These are phyloP conservation scores for Rosa chinensis DNA, from an alignment of 306 rosid genomes.

Conservation along the genomic window DNA sequence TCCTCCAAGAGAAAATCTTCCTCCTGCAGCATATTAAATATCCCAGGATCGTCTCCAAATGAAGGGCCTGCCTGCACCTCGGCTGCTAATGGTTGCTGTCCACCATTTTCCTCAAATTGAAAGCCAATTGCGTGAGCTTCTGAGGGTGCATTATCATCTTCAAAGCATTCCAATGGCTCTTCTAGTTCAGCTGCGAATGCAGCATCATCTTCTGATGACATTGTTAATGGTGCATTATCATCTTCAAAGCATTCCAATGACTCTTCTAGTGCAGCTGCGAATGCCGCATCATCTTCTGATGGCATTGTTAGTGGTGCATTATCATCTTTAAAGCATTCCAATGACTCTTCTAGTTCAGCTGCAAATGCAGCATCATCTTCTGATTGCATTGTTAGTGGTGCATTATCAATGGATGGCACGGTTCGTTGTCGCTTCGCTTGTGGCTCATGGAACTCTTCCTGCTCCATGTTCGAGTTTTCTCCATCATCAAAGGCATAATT, in stretches of 20 bases:
- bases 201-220: background rate
- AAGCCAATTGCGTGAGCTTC: no score
- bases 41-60: background rate
- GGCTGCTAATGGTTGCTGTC: background rate
- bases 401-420: background rate
- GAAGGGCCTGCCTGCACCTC: no score
- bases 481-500: no score
- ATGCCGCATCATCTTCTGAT: no score
- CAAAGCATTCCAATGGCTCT: no score
- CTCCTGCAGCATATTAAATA: background rate
- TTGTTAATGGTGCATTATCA: background rate
- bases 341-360: background rate
- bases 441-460: background rate
- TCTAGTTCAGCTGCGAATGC: no score
- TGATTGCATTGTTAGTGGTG: background rate
- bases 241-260: no score
- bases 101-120: background rate
- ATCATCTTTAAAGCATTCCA: background rate
- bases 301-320: no score
- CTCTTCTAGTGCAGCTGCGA: no score
- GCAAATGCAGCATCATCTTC: background rate
- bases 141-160: background rate
- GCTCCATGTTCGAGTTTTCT: no score
- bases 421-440: no score
- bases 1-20: background rate